Base-by-base conservation (phyloP, 768 basidiomycete genomes). In the Nidularia sp. region DNA sequence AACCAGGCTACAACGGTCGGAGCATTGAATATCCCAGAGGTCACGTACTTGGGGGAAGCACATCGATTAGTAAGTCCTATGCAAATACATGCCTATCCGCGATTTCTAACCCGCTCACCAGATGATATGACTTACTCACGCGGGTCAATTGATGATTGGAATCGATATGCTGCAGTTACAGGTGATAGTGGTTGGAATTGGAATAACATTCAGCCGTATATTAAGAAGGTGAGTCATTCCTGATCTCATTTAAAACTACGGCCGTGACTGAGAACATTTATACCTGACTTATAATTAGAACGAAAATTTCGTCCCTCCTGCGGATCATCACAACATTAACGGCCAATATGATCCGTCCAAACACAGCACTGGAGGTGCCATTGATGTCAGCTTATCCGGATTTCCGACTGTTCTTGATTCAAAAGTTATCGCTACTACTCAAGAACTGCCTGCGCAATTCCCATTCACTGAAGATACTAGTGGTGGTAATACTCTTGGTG, bases 321-420 rank as follows among this genome's bases (percentile, higher is more conserved):
- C 65, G 3, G 74, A 75, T 49, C 50, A 61, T 13, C 74, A 74
- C 51, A 62, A 75, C 53, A 71, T 62, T 34, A 59, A 60, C 3
- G 67, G 69, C 5, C 62, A 76, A 54, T 72, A 65, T 49, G 57
- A 71, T 50, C 72, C 76, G 0, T 25, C 57, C 0, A 54, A 72
- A 7, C 75, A 77, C 55, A 66, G 72, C 8, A 62, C 60, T 13
- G 50, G 59, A 8, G 75, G 76, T 9, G 59, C 62, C 6, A 61
- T 61, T 34, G 53, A 53, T 0, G 68, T 70, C 45, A 70, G 66
- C 48, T 57, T 75, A 5, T 59, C 66, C 13, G 68, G 72, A 9
- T 67, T 55, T 50, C 59, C 69, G 8, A 48, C 53, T n/a, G 53
- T 54, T 13, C 64, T 72, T 31, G 72, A 74, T 53, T 18, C 39